These are phyloP conservation scores for Didymella pinodella DNA, from an alignment of 2,329 filamentous ascomycete genomes.

Conservation along the genomic window DNA sequence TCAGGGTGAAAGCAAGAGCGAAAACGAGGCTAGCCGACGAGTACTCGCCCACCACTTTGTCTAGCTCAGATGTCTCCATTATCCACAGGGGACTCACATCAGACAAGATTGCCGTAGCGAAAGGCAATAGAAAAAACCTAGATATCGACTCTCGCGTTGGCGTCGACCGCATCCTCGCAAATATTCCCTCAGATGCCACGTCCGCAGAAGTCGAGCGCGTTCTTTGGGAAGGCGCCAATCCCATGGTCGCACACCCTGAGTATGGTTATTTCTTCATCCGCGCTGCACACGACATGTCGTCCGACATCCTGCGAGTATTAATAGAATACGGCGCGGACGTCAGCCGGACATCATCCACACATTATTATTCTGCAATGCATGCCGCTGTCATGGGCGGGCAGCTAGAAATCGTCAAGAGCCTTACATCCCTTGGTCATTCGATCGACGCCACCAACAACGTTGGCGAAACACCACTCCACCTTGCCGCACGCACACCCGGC, in stretches of 20 bases:
- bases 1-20: slow-evolving; percentile 24
- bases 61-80: slow-evolving; percentile 39
- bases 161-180: slow-evolving; percentile 41
- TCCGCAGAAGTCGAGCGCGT: slow-evolving; percentile 38
- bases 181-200: slow-evolving; percentile 36
- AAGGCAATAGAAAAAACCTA: slow-evolving; percentile 36
- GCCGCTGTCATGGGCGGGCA: slow-evolving; percentile 39
- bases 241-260: slow-evolving; percentile 40
- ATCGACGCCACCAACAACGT: slow-evolving; percentile 37
- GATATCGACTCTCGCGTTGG: slow-evolving; percentile 36
- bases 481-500: slow-evolving; percentile 41
- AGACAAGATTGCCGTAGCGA: slow-evolving; percentile 42
- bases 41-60: slow-evolving; percentile 31
- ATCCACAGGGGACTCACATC: slow-evolving; percentile 37
- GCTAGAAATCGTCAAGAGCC: slow-evolving; percentile 38
- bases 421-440: slow-evolving; percentile 36
- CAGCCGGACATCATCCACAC: slow-evolving; percentile 25
- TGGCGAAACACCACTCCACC: slow-evolving; percentile 45
- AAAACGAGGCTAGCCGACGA: slow-evolving; percentile 19
- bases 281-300: slow-evolving; percentile 40
- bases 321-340: slow-evolving; percentile 45
- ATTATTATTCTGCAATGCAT: slow-evolving; percentile 40
- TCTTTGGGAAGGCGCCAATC: slow-evolving; percentile 43
- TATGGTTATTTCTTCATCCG: slow-evolving; percentile 43
- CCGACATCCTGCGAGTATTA: slow-evolving; percentile 33